Evolutionary conservation across 257 asterid species (phyloP), one percentile per base, ranked within the genome.

Genomic region (Solanum tacnaense): DNA sequence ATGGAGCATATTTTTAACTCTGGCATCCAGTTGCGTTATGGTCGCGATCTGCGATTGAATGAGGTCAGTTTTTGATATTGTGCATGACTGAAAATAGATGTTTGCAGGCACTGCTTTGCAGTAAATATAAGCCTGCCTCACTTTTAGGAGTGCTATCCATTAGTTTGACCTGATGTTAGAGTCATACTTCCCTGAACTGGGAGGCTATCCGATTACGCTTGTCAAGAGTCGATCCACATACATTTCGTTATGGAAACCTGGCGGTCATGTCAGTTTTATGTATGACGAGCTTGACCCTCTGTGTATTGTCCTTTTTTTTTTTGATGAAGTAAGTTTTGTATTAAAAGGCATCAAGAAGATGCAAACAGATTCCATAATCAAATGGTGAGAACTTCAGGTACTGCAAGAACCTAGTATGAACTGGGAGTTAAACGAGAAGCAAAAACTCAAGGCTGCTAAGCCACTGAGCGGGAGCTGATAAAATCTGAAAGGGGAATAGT

Each of bases 1-100:
- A 97, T 97, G 99, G 99, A 95, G 84, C 96, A 97, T 93, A 93
- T 95, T 90, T 96, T 94, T 92, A 96, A 92, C 89, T 93, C 98
- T 84, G 93, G 95, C 92, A 95, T 97, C 88, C 98, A 94, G 91
- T 92, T 97, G 87, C 97, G 97, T 20, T 97, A 94, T 93, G 99
- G 99, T 86, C 93, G 94, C 88, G 99, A 97, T 93, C 94, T 97
- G 90, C 96, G 99, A 85, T 93, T 97, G 84, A 97, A 97, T 92
- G 99, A 97, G 99, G 99, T 97, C 87, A 85, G 84, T 78, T 35
- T 25, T 79, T 60, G 84, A 16, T 81, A 29, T 46, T 81, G 70
- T 29, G 41, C 85, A 81, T 81, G 27, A 79, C 70, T 49, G 41
- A 18, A 39, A 49, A 46, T 18, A 46, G 20, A 81, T 46, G 29